Evolutionary conservation across 768 basidiomycete genomes (phyloP).

Genomic region (Coprinopsis sp.): DNA sequence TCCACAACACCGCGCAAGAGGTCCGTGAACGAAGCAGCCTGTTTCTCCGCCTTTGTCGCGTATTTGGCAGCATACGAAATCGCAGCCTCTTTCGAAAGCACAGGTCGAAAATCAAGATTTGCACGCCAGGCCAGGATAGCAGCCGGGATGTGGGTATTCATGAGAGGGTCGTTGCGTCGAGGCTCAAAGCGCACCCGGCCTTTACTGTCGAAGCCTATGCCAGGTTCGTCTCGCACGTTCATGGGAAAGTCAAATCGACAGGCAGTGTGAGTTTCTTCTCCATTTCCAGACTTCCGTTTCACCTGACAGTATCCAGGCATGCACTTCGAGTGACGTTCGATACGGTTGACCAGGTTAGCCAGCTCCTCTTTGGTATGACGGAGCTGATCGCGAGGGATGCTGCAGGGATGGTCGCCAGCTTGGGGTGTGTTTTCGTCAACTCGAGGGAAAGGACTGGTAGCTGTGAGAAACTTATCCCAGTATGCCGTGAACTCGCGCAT

Average conservation of each 20-base stretch:
- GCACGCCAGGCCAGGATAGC: conserved; percentile 12
- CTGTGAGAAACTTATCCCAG: conserved; percentile 12
- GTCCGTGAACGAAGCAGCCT: conserved; percentile 15
- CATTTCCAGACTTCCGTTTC: conserved; percentile 15
- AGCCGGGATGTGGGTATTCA: conserved; percentile 2
- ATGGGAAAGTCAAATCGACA: conserved; percentile 18
- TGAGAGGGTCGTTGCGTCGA: conserved; percentile 14
- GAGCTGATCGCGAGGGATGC: conserved; percentile 14
- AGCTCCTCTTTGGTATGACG: conserved; percentile 22
- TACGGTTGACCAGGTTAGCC: conserved; percentile 18
- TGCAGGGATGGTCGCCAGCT: conserved; percentile 9
- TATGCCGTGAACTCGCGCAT: background rate
- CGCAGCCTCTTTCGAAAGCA: conserved; percentile 5
- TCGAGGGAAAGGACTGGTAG: conserved; percentile 14
- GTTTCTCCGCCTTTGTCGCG: conserved; percentile 5
- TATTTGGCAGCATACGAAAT: conserved; percentile 9
- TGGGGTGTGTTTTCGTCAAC: background rate
- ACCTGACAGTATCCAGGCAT: conserved; percentile 20
- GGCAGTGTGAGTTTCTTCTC: conserved; percentile 10
- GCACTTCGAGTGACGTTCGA: conserved; percentile 22
- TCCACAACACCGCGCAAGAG: conserved; percentile 6
- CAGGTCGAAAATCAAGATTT: conserved; percentile 11
- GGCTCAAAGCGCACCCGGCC: background rate
- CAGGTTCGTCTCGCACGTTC: background rate
- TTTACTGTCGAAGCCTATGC: background rate